These are phyloP conservation scores for Penicillium ochrochloron DNA, from an alignment of 495 filamentous ascomycete genomes.

Conservation along the genomic window DNA sequence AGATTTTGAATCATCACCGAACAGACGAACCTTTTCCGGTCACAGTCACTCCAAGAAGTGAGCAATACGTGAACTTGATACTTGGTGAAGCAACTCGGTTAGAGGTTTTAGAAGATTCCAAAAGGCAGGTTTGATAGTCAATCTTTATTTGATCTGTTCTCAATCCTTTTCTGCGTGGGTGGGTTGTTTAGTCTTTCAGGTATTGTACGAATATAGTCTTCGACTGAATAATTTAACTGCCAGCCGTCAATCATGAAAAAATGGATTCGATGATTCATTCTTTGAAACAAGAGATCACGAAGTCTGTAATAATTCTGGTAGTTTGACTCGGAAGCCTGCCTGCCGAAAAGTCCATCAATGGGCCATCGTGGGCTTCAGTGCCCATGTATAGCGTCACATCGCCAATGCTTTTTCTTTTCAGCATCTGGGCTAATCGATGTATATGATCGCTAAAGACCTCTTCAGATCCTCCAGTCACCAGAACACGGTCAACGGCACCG, in stretches of 20 bases:
- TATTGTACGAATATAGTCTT: no score
- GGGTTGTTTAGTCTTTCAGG: no score
- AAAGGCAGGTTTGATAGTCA: no score
- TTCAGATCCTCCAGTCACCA: constrained; percentile 28
- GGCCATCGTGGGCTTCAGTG: constrained; percentile 33
- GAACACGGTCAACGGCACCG: constrained; percentile 22
- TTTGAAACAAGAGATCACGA: constrained; percentile 2
- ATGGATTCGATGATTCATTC: no score
- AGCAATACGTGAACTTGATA: constrained; percentile 31
- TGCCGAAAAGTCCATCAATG: constrained; percentile 32
- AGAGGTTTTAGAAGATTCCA: not conserved
- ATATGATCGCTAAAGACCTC: constrained; percentile 34
- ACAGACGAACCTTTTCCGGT: constrained; percentile 35
- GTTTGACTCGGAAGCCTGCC: constrained; percentile 16
- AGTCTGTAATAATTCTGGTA: constrained; percentile 12
- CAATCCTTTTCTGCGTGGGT: no score
- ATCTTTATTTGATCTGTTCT: no score
- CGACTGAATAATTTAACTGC: no score
- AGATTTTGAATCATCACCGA: constrained; percentile 28
- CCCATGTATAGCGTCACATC: constrained; percentile 20
- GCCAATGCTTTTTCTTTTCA: constrained; percentile 18
- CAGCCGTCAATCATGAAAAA: no score
- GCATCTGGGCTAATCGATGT: constrained; percentile 20
- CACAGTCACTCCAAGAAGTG: constrained; percentile 27
- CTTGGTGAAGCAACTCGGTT: not conserved